phyloP scores from a whole-genome alignment of 441 rosid species.

The Euphorbia neoarborescens region DNA sequence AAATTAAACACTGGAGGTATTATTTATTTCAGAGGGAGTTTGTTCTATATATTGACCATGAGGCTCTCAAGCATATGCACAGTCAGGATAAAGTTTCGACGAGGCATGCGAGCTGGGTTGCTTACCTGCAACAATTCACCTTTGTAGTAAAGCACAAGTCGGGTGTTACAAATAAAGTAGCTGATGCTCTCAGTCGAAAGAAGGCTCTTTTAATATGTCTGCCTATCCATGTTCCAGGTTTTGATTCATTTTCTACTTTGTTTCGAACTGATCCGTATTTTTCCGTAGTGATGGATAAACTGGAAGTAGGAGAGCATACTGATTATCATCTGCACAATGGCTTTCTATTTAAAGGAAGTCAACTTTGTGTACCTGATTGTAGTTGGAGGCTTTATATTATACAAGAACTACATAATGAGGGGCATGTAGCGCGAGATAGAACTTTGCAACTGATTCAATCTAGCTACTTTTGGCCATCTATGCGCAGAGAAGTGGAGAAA shows the following conservation, averaged over 20 bases:
- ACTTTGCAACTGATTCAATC: background rate
- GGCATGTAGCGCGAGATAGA: slow-evolving; percentile 2
- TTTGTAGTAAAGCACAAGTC: background rate
- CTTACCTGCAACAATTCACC: background rate
- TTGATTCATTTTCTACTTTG: background rate
- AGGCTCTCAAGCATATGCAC: background rate
- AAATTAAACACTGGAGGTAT: background rate
- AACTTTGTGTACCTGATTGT: background rate
- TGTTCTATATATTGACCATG: background rate
- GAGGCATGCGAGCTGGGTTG: background rate
- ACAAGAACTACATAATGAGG: background rate
- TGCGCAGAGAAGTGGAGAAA: background rate
- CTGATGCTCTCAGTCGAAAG: background rate
- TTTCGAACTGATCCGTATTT: background rate
- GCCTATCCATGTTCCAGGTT: background rate
- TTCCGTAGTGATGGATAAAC: background rate
- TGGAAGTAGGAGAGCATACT: background rate
- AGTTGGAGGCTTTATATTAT: background rate
- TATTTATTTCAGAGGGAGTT: background rate
- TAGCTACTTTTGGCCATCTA: background rate
- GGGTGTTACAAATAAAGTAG: background rate
- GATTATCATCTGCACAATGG: background rate
- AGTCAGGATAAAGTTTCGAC: background rate
- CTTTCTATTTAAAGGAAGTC: background rate
- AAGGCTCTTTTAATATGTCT: no score